Evolutionary conservation across 805 yeast species (phyloP), one percentile per base, ranked within the genome.

Genomic region (Gaillardinia entomophila): DNA sequence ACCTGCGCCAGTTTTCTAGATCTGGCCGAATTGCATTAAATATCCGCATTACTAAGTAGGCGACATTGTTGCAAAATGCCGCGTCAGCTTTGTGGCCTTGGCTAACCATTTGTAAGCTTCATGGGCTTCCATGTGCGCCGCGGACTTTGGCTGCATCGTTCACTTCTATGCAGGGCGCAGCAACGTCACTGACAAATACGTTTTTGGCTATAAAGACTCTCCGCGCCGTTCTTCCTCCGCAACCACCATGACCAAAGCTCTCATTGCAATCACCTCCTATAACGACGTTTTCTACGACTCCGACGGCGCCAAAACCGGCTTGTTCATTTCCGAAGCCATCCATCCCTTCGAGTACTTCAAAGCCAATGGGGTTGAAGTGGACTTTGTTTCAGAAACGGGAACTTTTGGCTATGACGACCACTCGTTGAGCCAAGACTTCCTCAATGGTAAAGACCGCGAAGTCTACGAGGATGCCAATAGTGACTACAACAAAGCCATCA

Each of bases 221-320:
- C n/a, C n/a, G n/a, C n/a, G n/a, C n/a, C n/a, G n/a, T n/a, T n/a
- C n/a, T n/a, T n/a, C n/a, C n/a, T n/a, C n/a, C n/a, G n/a, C n/a
- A n/a, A n/a, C 12, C n/a, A 29, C 10, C 24, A 55, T 55, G 59
- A 39, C 44, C 13, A 68, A 56, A 48, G 77, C 53, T 28, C 41
- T 72, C 28, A 45, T 73, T 32, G 73, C 73, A 14, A 37, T 71
- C 32, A 57, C 77, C 6, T 57, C 68, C 8, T 55, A 60, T 51
- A 35, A 60, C 46, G 73, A 48, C 14, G 54, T 49, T 11, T 76
- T 79, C 62, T 77, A 78, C 53, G 36, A 33, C 14, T 60, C 55
- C 1, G 79, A 77, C 43, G 82, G 82, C 24, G 39, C 59, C 32
- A 73, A 71, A 38, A 75, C 84, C n/a, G 86, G 86, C 24, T 57